phyloP scores from a whole-genome alignment of 192 early-diverging fungal genomes.

The Dissophora globulifera region DNA sequence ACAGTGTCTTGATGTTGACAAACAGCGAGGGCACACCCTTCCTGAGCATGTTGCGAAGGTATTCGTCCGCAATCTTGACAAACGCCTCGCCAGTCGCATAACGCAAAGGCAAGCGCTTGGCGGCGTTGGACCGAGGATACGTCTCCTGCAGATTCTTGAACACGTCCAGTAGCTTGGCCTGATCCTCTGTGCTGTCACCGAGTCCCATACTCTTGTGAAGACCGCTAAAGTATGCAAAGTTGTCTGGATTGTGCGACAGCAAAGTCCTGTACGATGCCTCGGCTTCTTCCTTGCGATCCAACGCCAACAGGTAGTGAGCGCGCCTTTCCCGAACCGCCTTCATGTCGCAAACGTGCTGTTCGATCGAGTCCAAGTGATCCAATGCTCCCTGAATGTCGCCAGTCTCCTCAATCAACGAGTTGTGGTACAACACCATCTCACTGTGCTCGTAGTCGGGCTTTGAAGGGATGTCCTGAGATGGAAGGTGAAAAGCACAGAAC shows the following conservation, averaged over 20 bases:
- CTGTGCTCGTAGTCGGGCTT: conserved; percentile 74
- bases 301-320: conserved; percentile 73
- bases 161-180: conserved; percentile 34
- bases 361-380: conserved; percentile 80
- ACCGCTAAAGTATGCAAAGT: conserved; percentile 74
- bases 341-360: conserved; percentile 78
- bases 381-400: conserved; percentile 82
- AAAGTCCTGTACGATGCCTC: conserved; percentile 80
- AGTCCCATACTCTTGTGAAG: conserved; percentile 67
- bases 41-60: conserved; percentile 78
- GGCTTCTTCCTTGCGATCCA: conserved; percentile 74
- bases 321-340: conserved; percentile 80
- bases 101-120: conserved; percentile 80
- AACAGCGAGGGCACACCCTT: conserved; percentile 97
- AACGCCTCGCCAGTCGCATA: conserved; percentile 77
- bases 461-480: conserved; percentile 42
- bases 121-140: conserved; percentile 85
- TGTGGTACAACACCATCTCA: conserved; percentile 90
- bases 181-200: conserved; percentile 36
- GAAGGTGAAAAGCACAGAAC: too few species aligned
- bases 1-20: conserved; percentile 80
- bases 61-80: conserved; percentile 67
- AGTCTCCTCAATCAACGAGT: conserved; percentile 83
- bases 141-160: conserved; percentile 63
- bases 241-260: conserved; percentile 85